phyloP scores from a whole-genome alignment of 192 early-diverging fungal species.

The Entrophospora sp. region DNA sequence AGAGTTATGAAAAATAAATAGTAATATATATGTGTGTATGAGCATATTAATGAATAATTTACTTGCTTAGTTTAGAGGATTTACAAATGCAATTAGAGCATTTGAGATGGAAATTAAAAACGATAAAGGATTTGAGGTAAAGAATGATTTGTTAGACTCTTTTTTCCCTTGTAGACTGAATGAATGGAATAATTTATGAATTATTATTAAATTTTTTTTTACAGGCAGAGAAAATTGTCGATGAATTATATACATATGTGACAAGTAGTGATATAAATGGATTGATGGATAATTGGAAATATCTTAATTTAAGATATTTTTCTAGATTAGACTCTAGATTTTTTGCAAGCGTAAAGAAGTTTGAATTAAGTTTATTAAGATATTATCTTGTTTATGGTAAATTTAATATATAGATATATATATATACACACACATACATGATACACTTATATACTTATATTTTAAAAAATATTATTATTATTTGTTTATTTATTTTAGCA shows the following conservation, averaged over 20 bases:
- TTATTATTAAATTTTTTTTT: neutral
- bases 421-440: no score
- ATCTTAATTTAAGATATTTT: conserved; percentile 55
- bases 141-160: neutral
- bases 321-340: conserved; percentile 52
- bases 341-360: conserved; percentile 45
- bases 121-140: conserved; percentile 52
- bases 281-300: conserved; percentile 51
- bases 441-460: no score
- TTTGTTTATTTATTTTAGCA: conserved; percentile 27
- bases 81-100: conserved; percentile 45
- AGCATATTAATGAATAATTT: neutral
- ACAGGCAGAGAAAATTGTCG: conserved; percentile 56
- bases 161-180: neutral
- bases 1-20: neutral
- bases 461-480: neutral
- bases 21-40: neutral
- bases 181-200: neutral
- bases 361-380: conserved; percentile 49
- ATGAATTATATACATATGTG: conserved; percentile 44
- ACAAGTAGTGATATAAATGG: conserved; percentile 39
- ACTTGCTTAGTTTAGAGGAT: conserved; percentile 49
- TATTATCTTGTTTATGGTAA: conserved; percentile 55
- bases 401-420: neutral
- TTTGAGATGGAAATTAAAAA: conserved; percentile 44